Conservation (phyloP, 495 filamentous ascomycete genomes). For the Patellaria atrata region DNA sequence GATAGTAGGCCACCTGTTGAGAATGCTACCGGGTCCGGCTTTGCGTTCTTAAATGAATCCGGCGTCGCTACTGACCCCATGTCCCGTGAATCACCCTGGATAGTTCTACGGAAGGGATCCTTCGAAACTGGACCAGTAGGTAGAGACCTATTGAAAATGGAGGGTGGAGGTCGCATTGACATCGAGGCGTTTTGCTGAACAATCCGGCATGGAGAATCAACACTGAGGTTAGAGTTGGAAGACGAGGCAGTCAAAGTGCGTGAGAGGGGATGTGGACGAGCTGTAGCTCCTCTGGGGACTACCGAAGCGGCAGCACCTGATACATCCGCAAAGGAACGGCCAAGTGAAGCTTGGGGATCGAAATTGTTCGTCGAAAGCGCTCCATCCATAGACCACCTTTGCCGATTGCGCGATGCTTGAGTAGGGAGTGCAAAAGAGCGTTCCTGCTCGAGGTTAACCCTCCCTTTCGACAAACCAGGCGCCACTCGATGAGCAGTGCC, state of each 20-base stretch:
- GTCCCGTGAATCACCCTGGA: conserved; percentile 23
- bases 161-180: conserved; percentile 41
- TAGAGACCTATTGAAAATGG: conserved; percentile 70
- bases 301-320: conserved; percentile 32
- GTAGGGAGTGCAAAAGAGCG: too few relatives aligned
- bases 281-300: too few relatives aligned
- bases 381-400: too few relatives aligned
- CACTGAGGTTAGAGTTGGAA: conserved; percentile 58
- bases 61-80: conserved; percentile 59
- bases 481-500: too few relatives aligned
- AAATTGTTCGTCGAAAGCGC: too few relatives aligned
- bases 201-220: conserved; percentile 67
- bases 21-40: conserved; percentile 74
- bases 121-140: conserved; percentile 52
- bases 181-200: too few relatives aligned
- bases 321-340: too few relatives aligned
- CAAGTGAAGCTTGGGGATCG: too few relatives aligned
- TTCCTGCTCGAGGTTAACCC: too few relatives aligned
- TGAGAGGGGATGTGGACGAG: conserved; percentile 81
- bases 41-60: conserved; percentile 66
- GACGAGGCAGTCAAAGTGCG: conserved; percentile 73
- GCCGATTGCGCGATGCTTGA: too few relatives aligned
- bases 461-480: too few relatives aligned
- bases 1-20: conserved; percentile 90
- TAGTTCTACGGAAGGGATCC: conserved; percentile 16